These are phyloP conservation scores for Chalara sp. DNA, from an alignment of 2,329 filamentous ascomycete genomes.

Conservation along the genomic window DNA sequence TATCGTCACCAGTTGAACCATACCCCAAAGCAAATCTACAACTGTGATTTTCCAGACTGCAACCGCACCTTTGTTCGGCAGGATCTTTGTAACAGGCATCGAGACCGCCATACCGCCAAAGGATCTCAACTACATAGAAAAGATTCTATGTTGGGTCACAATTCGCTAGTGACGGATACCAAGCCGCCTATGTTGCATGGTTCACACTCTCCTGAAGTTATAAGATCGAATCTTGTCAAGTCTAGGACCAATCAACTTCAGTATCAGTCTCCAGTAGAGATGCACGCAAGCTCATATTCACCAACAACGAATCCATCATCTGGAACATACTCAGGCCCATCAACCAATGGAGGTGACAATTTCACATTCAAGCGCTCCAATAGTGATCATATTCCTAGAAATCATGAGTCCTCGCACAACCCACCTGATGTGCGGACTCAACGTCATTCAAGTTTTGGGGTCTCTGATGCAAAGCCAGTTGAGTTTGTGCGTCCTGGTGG, in stretches of 20 bases:
- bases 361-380: conserved; percentile 24
- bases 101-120: conserved; percentile 73
- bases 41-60: conserved; percentile 88
- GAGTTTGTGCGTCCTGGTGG: conserved; percentile 36
- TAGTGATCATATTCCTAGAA: conserved; percentile 21
- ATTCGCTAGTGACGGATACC: conserved; percentile 27
- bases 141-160: conserved; percentile 52
- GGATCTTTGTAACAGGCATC: conserved; percentile 81
- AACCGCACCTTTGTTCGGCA: conserved; percentile 86
- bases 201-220: conserved; percentile 25
- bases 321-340: conserved; percentile 20
- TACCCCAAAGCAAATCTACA: conserved; percentile 89
- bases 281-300: conserved; percentile 21
- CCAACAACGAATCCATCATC: conserved; percentile 21
- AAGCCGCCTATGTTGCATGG: conserved; percentile 18
- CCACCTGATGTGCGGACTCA: conserved; percentile 14
- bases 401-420: conserved; percentile 13
- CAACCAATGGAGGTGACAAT: conserved; percentile 20
- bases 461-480: conserved; percentile 22
- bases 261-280: conserved; percentile 26
- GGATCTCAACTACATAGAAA: conserved; percentile 71
- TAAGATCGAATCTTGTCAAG: conserved; percentile 21
- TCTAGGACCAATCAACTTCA: conserved; percentile 20
- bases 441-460: conserved; percentile 25
- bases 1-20: conserved; percentile 95